Conservation (phyloP, 352 stramenopile species). For the Pythium pyrilobum region DNA sequence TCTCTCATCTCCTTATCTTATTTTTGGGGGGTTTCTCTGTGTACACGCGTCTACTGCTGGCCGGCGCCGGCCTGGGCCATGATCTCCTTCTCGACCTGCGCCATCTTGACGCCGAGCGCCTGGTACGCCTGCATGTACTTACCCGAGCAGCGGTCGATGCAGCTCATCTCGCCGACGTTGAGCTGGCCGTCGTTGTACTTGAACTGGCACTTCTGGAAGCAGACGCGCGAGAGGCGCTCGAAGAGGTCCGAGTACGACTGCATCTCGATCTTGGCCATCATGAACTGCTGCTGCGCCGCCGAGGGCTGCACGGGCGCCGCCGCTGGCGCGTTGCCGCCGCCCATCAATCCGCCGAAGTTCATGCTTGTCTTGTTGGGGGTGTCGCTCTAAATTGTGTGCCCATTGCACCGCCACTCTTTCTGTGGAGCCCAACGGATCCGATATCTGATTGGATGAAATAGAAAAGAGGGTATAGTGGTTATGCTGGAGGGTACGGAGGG, state of each 20-base stretch:
- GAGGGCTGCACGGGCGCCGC: conserved; percentile 56
- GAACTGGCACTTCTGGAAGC: conserved; percentile 94
- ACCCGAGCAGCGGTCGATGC: conserved; percentile 95
- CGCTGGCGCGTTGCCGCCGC: conserved; percentile 35
- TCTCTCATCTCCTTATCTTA: background rate
- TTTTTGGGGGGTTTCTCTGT: background rate
- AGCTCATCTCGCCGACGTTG: conserved; percentile 97
- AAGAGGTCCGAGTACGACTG: conserved; percentile 89
- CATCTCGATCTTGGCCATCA: conserved; percentile 90
- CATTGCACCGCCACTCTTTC: conserved; percentile 6
- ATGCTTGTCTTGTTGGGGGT: conserved; percentile 26
- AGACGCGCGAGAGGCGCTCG: conserved; percentile 87
- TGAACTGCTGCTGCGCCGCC: conserved; percentile 43
- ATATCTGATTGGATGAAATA: conserved; percentile 17
- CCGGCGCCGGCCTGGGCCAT: conserved; percentile 61
- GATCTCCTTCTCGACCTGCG: conserved; percentile 93
- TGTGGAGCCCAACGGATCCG: conserved; percentile 18
- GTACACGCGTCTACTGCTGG: conserved; percentile 9
- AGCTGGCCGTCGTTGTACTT: conserved; percentile 96
- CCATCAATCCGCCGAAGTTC: conserved; percentile 79
- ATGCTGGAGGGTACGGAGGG: background rate
- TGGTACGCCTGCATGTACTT: conserved; percentile 98
- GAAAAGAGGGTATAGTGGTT: background rate
- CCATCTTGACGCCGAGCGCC: conserved; percentile 92
- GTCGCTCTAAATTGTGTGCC: background rate